phyloP scores from a whole-genome alignment of 257 asterid species.

The Nemophila menziesii region DNA sequence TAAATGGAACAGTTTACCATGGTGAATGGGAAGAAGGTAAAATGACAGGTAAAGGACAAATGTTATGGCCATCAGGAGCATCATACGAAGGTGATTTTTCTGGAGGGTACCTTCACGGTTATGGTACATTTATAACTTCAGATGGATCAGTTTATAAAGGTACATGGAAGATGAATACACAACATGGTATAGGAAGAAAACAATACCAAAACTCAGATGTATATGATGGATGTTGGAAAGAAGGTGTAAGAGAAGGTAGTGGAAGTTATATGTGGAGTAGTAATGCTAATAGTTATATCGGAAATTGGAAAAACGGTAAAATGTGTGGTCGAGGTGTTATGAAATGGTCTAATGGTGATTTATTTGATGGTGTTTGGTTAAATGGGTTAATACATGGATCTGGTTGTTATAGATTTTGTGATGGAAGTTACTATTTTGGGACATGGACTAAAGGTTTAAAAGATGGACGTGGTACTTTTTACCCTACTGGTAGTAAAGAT shows the following conservation, averaged over 20 bases:
- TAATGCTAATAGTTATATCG: conserved; percentile 60
- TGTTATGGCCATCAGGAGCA: conserved; percentile 67
- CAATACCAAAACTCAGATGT: conserved; percentile 65
- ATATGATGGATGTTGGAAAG: conserved; percentile 94
- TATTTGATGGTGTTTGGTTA: conserved; percentile 82
- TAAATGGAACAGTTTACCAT: conserved; percentile 67
- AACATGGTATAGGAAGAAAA: conserved; percentile 83
- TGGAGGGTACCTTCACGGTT: conserved; percentile 78
- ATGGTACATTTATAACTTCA: conserved; percentile 52
- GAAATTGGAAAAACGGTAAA: conserved; percentile 74
- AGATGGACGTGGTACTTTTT: conserved; percentile 84
- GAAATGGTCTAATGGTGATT: conserved; percentile 81
- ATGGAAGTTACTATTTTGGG: conserved; percentile 88
- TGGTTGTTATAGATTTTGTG: conserved; percentile 63
- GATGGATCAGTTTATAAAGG: conserved; percentile 82
- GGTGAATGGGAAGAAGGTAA: conserved; percentile 95
- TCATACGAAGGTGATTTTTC: conserved; percentile 82
- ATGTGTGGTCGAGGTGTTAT: conserved; percentile 86
- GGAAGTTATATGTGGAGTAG: conserved; percentile 84
- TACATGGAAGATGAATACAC: conserved; percentile 78
- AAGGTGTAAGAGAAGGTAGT: conserved; percentile 81
- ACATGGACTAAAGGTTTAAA: conserved; percentile 85
- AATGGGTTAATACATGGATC: conserved; percentile 74
- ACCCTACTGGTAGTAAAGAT: conserved; percentile 56
- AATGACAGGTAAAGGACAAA: conserved; percentile 85